phyloP scores from a whole-genome alignment of 2,329 filamentous ascomycete species.

The Exutisphaerella laricina region DNA sequence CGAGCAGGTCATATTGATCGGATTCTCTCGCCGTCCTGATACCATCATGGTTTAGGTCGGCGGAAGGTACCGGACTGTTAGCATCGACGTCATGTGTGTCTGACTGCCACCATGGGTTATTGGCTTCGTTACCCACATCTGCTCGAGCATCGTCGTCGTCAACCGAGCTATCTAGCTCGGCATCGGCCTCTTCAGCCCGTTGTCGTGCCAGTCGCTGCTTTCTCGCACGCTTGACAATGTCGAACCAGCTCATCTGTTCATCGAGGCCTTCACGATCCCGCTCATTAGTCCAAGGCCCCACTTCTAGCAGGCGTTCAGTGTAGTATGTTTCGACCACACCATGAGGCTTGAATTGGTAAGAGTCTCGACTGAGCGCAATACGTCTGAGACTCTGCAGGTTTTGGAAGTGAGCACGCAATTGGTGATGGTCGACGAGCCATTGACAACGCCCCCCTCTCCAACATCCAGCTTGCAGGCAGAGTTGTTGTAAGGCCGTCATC shows the following conservation, averaged over 20 bases:
- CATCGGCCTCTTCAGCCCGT: neutral
- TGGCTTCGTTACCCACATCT: neutral
- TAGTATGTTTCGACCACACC: constrained; percentile 1
- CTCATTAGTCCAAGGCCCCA: neutral
- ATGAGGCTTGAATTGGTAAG: neutral
- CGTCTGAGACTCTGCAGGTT: neutral
- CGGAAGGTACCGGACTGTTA: neutral
- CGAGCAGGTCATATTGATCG: neutral
- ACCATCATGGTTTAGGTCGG: neutral
- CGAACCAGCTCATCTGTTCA: neutral
- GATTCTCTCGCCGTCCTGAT: neutral
- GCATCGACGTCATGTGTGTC: neutral
- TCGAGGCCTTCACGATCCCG: neutral
- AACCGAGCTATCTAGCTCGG: no score
- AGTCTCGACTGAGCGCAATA: constrained; percentile 1
- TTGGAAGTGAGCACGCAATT: neutral
- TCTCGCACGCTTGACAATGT: neutral
- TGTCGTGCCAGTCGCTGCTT: neutral
- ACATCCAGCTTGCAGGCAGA: neutral
- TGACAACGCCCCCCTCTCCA: neutral
- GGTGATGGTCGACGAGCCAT: constrained; percentile 3
- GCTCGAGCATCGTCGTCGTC: neutral
- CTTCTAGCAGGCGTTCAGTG: neutral
- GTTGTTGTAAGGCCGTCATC: neutral
- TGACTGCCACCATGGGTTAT: neutral